Base-by-base conservation (phyloP, 2,329 filamentous ascomycete species). In the Aspergillus brunneoviolaceus region DNA sequence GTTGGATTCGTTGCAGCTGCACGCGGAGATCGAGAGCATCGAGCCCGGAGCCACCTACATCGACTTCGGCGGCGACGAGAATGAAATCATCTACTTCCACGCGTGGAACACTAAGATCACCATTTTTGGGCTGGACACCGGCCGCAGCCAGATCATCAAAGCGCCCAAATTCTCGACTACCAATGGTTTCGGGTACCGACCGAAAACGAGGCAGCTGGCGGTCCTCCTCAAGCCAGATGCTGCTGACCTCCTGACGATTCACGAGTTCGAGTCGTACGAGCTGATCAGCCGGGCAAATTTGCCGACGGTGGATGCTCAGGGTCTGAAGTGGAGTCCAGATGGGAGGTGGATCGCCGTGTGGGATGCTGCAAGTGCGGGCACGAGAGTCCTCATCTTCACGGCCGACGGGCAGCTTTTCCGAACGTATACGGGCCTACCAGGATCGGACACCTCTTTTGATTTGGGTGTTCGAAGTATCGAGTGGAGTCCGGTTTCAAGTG, bases 361-460 rank as follows among this genome's bases (percentile, higher is more conserved):
- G 77, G 85, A 87, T 65, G 73, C 81, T 33, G 77, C 83, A 2
- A 82, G 80, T 58, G 72, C 75, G 6, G 81, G 81, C 7, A 81
- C 81, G 35, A 81, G 78, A 57, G 69, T 86, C 11, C 72, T 81
- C 57, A 78, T 87, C 47, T 85, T 83, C 65, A 87, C 85, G 1
- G 82, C 84, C 2, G 84, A 87, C 65, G 85, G 84, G 1, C 80
- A 87, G 63, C 74, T 82, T 4, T 87, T 83, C 71, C 79, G 83
- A 57, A 82, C 80, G 0, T 84, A 83, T 62, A 74, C 75, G 4
- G 79, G 79, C 4, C 68, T 70, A 6, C 60, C 69, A 5, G 74
- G 74, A 12, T 68, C 75, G 4, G 73, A 74, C 51, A 70, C 67
- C 23, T 70, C 77, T 4, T 69, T 74, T 59, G 81, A 82, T 35